phyloP scores from a whole-genome alignment of 179 eudicot genomes.

The Nepenthes alata region DNA sequence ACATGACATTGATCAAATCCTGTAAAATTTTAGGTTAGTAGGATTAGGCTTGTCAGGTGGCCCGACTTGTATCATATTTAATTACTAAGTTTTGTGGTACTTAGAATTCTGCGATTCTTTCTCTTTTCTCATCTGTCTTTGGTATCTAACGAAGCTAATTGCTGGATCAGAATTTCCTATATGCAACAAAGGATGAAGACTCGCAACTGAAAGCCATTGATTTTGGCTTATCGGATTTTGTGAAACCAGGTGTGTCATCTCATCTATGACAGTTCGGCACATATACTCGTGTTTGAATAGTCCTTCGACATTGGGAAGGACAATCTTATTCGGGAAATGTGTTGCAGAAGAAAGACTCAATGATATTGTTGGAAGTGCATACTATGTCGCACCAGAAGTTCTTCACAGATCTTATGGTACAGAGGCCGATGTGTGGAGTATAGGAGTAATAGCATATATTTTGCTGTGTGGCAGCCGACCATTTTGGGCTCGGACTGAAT shows the following conservation, averaged over 20 bases:
- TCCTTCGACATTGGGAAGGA: neutral
- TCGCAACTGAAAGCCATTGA: conserved; percentile 48
- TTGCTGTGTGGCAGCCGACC: conserved; percentile 60
- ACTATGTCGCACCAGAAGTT: conserved; percentile 64
- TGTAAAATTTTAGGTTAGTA: too few species aligned
- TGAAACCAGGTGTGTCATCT: conserved; percentile 35
- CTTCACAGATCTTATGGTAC: conserved; percentile 40
- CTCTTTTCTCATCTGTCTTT: too few species aligned
- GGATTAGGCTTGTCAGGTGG: too few species aligned
- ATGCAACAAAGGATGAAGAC: conserved; percentile 33
- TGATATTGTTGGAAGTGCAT: conserved; percentile 60
- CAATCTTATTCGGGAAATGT: conserved; percentile 1
- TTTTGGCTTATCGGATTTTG: conserved; percentile 54
- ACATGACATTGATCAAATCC: too few species aligned
- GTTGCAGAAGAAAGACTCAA: conserved; percentile 42
- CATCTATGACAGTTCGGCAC: neutral
- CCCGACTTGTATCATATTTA: too few species aligned
- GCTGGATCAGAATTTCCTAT: conserved; percentile 43
- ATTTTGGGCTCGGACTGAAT: conserved; percentile 58
- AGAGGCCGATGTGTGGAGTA: conserved; percentile 59
- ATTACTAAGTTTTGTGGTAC: too few species aligned
- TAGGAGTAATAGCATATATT: conserved; percentile 51
- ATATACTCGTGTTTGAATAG: too few species aligned
- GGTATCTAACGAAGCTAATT: conserved; percentile 2
- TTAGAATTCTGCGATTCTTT: neutral